Evolutionary conservation across 208 protist species (phyloP).

Genomic region (Wallacemonas collosoma): DNA sequence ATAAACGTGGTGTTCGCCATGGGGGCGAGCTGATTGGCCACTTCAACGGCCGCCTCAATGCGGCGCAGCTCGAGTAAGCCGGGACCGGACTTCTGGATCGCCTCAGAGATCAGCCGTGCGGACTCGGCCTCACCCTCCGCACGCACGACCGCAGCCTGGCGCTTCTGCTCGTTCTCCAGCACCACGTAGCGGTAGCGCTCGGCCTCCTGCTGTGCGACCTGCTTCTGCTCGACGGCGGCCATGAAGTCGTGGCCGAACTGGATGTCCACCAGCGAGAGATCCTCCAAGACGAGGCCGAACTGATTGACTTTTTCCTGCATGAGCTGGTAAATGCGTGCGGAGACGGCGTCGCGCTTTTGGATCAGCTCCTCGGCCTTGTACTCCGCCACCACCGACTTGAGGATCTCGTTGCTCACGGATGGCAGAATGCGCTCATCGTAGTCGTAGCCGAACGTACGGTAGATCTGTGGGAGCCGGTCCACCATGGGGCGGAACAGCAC

Average conservation of each 20-base stretch:
- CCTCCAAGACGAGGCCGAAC: slow-evolving; percentile 97
- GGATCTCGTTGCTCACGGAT: slow-evolving; percentile 96
- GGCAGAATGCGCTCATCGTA: slow-evolving; percentile 98
- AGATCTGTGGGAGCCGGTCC: slow-evolving; percentile 88
- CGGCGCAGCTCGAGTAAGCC: slow-evolving; percentile 94
- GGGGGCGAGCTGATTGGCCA: slow-evolving; percentile 87
- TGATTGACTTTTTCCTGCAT: slow-evolving; percentile 96
- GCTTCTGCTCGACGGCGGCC: slow-evolving; percentile 96
- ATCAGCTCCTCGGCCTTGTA: slow-evolving; percentile 99
- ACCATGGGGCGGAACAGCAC: slow-evolving; percentile 88
- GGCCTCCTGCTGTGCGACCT: slow-evolving; percentile 98
- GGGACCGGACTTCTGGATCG: slow-evolving; percentile 74
- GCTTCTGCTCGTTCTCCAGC: slow-evolving; percentile 95
- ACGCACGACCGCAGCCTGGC: slow-evolving; percentile 91
- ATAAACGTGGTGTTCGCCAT: slow-evolving; percentile 88
- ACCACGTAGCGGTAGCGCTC: slow-evolving; percentile 96
- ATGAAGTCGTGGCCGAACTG: slow-evolving; percentile 96
- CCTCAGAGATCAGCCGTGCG: slow-evolving; percentile 91
- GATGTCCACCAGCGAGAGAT: slow-evolving; percentile 98
- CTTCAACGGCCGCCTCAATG: slow-evolving; percentile 96
- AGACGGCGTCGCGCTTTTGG: slow-evolving; percentile 96
- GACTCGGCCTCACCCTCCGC: slow-evolving; percentile 95
- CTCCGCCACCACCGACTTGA: slow-evolving; percentile 96
- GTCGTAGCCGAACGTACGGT: slow-evolving; percentile 91
- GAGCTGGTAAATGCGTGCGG: slow-evolving; percentile 89